Evolutionary conservation across 2,329 filamentous ascomycete genomes (phyloP).

Genomic region (Penicillium palitans): DNA sequence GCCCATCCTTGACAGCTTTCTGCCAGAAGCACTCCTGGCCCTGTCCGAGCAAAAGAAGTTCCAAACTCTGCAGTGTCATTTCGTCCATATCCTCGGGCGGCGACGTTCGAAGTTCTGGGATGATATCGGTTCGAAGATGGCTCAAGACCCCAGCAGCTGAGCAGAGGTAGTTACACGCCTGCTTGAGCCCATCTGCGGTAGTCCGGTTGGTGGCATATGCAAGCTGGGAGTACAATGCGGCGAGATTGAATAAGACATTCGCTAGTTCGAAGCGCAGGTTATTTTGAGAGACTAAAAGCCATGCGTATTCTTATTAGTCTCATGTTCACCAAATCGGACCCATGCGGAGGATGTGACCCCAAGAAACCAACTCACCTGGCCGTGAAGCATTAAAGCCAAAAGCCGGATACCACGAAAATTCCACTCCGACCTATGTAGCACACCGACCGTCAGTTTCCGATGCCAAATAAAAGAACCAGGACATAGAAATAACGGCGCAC

Average conservation of each 20-base stretch:
- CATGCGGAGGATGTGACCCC: constrained; percentile 1
- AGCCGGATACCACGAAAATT: constrained; percentile 95
- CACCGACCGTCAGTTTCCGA: constrained; percentile 11
- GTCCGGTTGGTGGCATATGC: constrained; percentile 76
- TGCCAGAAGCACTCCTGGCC: constrained; percentile 98
- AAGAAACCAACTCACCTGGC: constrained; percentile 48
- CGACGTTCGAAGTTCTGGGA: constrained; percentile 78
- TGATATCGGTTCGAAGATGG: constrained; percentile 72
- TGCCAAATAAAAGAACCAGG: constrained; percentile 8
- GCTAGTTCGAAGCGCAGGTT: constrained; percentile 79
- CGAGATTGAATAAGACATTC: constrained; percentile 91
- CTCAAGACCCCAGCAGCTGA: constrained; percentile 79
- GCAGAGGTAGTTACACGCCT: constrained; percentile 86
- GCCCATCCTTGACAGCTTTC: constrained; percentile 88
- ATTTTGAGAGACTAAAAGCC: constrained; percentile 57
- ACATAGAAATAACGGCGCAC: constrained; percentile 48
- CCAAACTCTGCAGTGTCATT: constrained; percentile 78
- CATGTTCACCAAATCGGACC: neutral
- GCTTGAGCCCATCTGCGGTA: constrained; percentile 79
- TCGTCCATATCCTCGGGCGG: constrained; percentile 96
- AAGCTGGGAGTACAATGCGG: constrained; percentile 89
- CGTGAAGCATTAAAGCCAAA: constrained; percentile 84
- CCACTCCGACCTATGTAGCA: constrained; percentile 71
- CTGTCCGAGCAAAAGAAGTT: constrained; percentile 83
- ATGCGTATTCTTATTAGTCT: neutral